These are phyloP conservation scores for Solanum paucissectum DNA, from an alignment of 257 asterid genomes.

Conservation along the genomic window DNA sequence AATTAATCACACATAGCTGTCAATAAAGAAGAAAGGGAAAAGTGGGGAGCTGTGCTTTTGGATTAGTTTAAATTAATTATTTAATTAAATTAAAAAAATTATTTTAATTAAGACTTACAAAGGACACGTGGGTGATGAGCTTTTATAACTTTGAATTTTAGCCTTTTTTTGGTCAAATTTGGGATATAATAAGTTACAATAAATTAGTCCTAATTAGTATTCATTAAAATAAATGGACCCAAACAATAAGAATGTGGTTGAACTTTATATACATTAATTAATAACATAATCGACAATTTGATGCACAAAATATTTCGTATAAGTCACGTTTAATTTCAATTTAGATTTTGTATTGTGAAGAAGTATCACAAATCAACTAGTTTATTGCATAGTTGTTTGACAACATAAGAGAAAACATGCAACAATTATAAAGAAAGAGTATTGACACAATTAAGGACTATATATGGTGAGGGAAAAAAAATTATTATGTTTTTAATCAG, in stretches of 20 bases:
- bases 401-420: not conserved
- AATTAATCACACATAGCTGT: conserved; percentile 9
- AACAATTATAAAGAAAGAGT: not conserved
- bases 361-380: not conserved
- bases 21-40: not conserved
- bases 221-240: not conserved
- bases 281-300: not conserved
- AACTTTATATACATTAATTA: not conserved
- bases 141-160: not conserved
- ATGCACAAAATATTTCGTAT: no score
- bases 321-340: not conserved
- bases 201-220: not conserved
- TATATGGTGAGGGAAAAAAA: not conserved
- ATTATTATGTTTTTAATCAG: not conserved
- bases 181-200: not conserved
- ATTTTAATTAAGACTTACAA: not conserved
- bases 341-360: not conserved
- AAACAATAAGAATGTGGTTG: not conserved
- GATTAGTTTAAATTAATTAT: not conserved
- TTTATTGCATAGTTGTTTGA: not conserved
- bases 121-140: conserved; percentile 15
- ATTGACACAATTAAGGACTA: not conserved
- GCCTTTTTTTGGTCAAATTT: not conserved
- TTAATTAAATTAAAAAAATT: not conserved
- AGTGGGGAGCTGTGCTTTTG: not conserved